Conservation (phyloP, 1,139 yeast species). For the Candida sp. region DNA sequence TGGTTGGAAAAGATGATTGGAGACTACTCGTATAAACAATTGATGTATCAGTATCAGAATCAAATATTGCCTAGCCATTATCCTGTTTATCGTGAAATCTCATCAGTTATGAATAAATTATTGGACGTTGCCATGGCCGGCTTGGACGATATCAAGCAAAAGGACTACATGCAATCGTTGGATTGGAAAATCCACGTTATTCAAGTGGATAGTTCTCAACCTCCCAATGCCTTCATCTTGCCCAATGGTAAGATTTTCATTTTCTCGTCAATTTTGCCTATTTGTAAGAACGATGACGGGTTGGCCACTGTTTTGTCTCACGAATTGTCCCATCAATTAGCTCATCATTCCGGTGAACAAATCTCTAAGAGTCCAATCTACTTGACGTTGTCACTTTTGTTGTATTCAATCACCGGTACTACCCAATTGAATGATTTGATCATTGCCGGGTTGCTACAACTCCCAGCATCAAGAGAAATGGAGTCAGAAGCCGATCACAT, state of each 20-base stretch:
- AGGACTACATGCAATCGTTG: slow-evolving; percentile 32
- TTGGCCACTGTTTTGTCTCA: slow-evolving; percentile 92
- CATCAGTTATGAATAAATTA: slow-evolving; percentile 58
- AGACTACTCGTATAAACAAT: slow-evolving; percentile 59
- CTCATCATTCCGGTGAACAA: slow-evolving; percentile 87
- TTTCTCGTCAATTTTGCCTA: slow-evolving; percentile 72
- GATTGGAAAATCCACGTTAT: slow-evolving; percentile 87
- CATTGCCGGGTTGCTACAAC: slow-evolving; percentile 56
- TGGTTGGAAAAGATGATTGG: slow-evolving; percentile 70
- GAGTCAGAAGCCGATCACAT: slow-evolving; percentile 96
- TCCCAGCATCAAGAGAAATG: slow-evolving; percentile 90
- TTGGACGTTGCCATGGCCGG: slow-evolving; percentile 51
- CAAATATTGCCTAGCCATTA: slow-evolving; percentile 50
- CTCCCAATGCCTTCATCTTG: slow-evolving; percentile 94
- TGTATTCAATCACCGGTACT: slow-evolving; percentile 36
- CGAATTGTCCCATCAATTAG: slow-evolving; percentile 91
- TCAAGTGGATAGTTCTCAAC: slow-evolving; percentile 54
- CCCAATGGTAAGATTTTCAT: slow-evolving; percentile 97
- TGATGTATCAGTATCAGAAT: slow-evolving; percentile 45
- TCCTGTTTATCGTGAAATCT: slow-evolving; percentile 55
- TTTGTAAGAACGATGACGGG: slow-evolving; percentile 83
- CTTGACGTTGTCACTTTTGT: slow-evolving; percentile 44
- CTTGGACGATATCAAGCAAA: slow-evolving; percentile 25
- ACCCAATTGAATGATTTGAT: slow-evolving; percentile 49
- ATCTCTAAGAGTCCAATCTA: slow-evolving; percentile 64